Conservation (phyloP, 768 basidiomycete genomes). For the Boletus rubroflammeus region DNA sequence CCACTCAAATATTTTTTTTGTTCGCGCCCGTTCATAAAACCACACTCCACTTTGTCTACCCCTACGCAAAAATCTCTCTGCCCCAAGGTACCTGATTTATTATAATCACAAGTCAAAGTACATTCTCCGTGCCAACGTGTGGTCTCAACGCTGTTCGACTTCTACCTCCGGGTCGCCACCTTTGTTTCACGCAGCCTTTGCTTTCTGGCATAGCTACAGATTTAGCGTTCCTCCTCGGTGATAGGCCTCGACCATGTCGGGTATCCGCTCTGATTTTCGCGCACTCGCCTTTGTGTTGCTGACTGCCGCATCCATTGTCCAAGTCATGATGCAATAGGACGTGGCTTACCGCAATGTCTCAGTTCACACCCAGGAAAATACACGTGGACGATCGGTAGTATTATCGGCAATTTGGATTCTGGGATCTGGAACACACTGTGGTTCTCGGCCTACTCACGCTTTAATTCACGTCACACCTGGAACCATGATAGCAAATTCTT, state of each 20-base stretch:
- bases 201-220: background rate
- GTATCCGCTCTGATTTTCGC: background rate
- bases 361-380: background rate
- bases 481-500: background rate
- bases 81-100: background rate
- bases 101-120: background rate
- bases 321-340: background rate
- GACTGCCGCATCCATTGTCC: background rate
- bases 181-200: constrained; percentile 3
- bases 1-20: background rate
- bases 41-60: background rate
- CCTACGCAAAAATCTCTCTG: background rate
- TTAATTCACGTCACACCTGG: constrained; percentile 1
- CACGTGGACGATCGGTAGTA: constrained; percentile 14
- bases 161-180: constrained; percentile 2
- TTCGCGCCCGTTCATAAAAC: background rate
- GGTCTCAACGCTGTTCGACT: background rate
- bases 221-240: background rate
- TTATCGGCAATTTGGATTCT: constrained; percentile 10
- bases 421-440: background rate
- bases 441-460: background rate
- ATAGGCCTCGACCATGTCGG: background rate
- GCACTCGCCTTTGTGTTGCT: background rate
- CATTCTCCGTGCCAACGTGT: constrained; percentile 1
- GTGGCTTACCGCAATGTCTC: constrained; percentile 3